Conservation (phyloP, 169 alveolate species). For the Babesia ovata region DNA sequence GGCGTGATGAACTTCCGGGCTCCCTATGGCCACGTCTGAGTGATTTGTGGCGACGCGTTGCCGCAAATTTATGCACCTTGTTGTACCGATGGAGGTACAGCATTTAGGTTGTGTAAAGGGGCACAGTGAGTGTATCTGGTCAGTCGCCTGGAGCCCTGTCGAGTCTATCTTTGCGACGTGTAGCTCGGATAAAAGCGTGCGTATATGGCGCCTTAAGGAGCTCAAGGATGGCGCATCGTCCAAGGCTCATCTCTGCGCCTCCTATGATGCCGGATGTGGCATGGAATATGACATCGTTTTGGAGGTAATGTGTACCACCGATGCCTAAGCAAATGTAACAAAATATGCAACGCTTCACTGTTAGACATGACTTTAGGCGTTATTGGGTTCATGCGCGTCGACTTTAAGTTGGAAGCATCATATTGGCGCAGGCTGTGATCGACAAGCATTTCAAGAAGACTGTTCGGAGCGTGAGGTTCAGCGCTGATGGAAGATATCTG, state of each 20-base stretch:
- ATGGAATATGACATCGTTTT: slow-evolving; percentile 41
- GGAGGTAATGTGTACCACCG: slow-evolving; percentile 26
- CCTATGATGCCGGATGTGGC: slow-evolving; percentile 28
- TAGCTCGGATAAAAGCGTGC: slow-evolving; percentile 93
- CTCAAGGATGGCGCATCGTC: background rate
- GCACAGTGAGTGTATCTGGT: slow-evolving; percentile 96
- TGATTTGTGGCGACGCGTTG: too few relatives aligned
- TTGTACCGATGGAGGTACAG: slow-evolving; percentile 42
- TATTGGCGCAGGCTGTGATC: slow-evolving; percentile 54
- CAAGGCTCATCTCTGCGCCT: slow-evolving; percentile 30
- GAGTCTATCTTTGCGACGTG: slow-evolving; percentile 92
- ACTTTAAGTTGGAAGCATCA: background rate
- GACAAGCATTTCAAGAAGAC: slow-evolving; percentile 74
- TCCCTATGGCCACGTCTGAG: too few relatives aligned
- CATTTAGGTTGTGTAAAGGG: slow-evolving; percentile 80
- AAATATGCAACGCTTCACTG: background rate
- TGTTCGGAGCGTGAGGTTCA: slow-evolving; percentile 71
- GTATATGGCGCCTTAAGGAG: slow-evolving; percentile 84
- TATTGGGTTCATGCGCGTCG: background rate
- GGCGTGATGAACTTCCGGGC: background rate
- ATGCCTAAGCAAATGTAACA: background rate
- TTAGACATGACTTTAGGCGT: background rate
- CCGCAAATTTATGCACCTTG: background rate
- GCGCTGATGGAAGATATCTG: slow-evolving; percentile 71
- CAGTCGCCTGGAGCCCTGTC: slow-evolving; percentile 96